Evolutionary conservation across 768 basidiomycete species (phyloP).

Genomic region (Suillus paluster): DNA sequence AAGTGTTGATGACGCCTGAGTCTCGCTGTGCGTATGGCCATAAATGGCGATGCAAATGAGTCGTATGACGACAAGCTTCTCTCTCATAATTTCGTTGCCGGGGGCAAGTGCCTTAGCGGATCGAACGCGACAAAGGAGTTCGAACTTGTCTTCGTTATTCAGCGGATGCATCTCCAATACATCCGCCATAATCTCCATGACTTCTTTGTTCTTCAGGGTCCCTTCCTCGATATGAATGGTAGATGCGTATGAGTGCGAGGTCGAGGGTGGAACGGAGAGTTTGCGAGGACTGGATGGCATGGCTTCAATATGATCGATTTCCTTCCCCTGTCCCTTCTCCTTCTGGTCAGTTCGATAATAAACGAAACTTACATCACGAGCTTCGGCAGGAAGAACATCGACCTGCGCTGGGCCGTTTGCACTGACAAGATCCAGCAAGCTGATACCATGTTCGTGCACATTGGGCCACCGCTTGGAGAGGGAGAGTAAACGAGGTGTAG

Average conservation of each 20-base stretch:
- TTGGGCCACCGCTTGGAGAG: conserved; percentile 87
- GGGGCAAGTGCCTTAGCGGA: conserved; percentile 70
- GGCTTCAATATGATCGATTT: conserved; percentile 48
- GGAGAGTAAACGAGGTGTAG: conserved; percentile 77
- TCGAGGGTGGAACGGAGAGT: conserved; percentile 35
- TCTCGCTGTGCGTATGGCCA: conserved; percentile 84
- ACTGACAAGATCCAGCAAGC: conserved; percentile 73
- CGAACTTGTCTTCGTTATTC: conserved; percentile 84
- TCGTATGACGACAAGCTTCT: conserved; percentile 80
- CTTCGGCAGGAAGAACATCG: conserved; percentile 69
- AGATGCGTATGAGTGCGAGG: conserved; percentile 52
- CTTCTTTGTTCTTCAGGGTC: conserved; percentile 59
- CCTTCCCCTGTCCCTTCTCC: conserved; percentile 52
- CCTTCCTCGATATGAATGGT: conserved; percentile 66
- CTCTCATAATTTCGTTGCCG: conserved; percentile 63
- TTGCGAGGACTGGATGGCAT: conserved; percentile 56
- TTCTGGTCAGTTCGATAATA: conserved; percentile 72
- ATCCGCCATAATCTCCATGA: conserved; percentile 82
- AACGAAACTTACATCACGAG: conserved; percentile 78
- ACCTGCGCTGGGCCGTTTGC: conserved; percentile 55
- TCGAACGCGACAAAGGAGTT: conserved; percentile 85
- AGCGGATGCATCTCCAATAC: conserved; percentile 67
- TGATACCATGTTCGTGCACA: conserved; percentile 78
- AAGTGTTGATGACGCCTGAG: conserved; percentile 75
- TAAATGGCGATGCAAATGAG: conserved; percentile 91